Evolutionary conservation across 2,329 filamentous ascomycete genomes (phyloP).

Genomic region (Neoascochyta sp.): DNA sequence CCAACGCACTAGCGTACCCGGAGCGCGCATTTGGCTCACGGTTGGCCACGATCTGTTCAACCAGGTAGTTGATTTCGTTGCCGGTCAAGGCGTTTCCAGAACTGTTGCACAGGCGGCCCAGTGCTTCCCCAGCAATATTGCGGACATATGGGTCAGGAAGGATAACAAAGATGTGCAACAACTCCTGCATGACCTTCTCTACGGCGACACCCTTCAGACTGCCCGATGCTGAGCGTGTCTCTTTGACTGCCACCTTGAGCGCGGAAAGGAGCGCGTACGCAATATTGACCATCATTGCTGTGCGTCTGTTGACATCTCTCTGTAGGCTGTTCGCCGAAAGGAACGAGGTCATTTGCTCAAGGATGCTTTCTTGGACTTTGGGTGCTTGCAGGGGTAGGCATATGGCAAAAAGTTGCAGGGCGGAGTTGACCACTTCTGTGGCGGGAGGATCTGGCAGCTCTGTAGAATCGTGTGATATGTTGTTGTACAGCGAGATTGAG

Average conservation of each 20-base stretch:
- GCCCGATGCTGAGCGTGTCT: constrained; percentile 69
- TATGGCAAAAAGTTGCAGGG: constrained; percentile 88
- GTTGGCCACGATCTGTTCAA: constrained; percentile 92
- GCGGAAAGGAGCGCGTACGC: constrained; percentile 75
- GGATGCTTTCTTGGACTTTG: constrained; percentile 91
- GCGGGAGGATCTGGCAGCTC: constrained; percentile 71
- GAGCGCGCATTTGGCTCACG: constrained; percentile 89
- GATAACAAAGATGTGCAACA: constrained; percentile 72
- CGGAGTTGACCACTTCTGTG: constrained; percentile 91
- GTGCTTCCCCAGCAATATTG: constrained; percentile 75
- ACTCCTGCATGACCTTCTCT: constrained; percentile 64
- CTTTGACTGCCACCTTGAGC: constrained; percentile 78
- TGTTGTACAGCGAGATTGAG: constrained; percentile 72
- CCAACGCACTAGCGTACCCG: constrained; percentile 89
- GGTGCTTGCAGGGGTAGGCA: constrained; percentile 83
- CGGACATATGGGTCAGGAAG: constrained; percentile 84
- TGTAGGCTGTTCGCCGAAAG: constrained; percentile 75
- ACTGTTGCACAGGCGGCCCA: constrained; percentile 78
- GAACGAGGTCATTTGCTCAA: constrained; percentile 90
- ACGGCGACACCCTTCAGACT: constrained; percentile 71
- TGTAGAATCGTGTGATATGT: constrained; percentile 47
- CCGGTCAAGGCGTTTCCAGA: constrained; percentile 89
- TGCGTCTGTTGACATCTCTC: constrained; percentile 80
- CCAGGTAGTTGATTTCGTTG: constrained; percentile 81
- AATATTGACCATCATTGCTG: constrained; percentile 87